phyloP scores from a whole-genome alignment of 768 basidiomycete species.

The Fomitopsis pulvina region DNA sequence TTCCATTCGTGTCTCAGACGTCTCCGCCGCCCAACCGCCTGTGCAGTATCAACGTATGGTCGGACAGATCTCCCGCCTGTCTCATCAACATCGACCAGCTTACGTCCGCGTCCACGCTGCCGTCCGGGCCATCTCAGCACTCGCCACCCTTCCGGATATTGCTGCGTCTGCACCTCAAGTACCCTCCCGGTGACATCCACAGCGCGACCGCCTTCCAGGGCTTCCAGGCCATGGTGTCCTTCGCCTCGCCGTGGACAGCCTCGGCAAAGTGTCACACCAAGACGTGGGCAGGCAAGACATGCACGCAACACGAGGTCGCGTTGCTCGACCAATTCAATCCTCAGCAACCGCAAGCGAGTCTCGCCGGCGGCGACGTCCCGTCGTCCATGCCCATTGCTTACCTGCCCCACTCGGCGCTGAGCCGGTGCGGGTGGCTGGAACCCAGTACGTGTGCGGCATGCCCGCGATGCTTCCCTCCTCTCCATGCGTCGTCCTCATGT shows the following conservation, averaged over 20 bases:
- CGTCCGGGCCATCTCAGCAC: conserved; percentile 27
- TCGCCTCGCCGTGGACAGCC: conserved; percentile 46
- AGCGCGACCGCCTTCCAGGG: conserved; percentile 56
- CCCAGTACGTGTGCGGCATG: conserved; percentile 39
- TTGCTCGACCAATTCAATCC: conserved; percentile 31
- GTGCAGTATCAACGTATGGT: conserved; percentile 44
- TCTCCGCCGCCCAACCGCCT: conserved; percentile 31
- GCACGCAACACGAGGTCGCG: conserved; percentile 47
- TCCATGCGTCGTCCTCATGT: conserved; percentile 10
- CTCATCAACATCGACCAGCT: conserved; percentile 53
- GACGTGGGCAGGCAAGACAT: conserved; percentile 44
- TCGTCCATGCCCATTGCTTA: conserved; percentile 41
- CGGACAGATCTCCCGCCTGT: conserved; percentile 65
- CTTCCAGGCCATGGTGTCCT: conserved; percentile 49
- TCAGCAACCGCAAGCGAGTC: conserved; percentile 24
- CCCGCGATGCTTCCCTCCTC: conserved; percentile 5
- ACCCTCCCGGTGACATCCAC: conserved; percentile 48
- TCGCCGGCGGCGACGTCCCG: conserved; percentile 23
- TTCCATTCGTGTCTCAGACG: conserved; percentile 19
- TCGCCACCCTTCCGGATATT: conserved; percentile 35
- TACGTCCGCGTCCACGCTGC: conserved; percentile 24
- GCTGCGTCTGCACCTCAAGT: conserved; percentile 50
- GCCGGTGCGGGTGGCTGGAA: conserved; percentile 65
- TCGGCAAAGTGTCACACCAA: conserved; percentile 59
- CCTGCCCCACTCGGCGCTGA: conserved; percentile 63